These are phyloP conservation scores for Leccinum disarticulatum DNA, from an alignment of 768 basidiomycete genomes.

Conservation along the genomic window DNA sequence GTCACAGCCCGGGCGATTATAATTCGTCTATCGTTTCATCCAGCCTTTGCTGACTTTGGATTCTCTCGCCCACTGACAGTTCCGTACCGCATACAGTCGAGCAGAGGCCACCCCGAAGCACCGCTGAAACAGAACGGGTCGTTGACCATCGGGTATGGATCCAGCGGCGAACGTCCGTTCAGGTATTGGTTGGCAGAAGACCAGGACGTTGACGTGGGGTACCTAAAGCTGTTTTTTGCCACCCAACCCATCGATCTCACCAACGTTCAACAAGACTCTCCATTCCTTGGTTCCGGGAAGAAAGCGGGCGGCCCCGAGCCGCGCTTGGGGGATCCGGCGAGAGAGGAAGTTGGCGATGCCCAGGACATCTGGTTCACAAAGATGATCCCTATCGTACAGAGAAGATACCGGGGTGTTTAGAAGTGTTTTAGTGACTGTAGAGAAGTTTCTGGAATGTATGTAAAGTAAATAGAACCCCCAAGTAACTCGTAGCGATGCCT, in stretches of 20 bases:
- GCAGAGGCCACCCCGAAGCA: neutral
- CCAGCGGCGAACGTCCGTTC: neutral
- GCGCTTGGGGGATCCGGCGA: neutral
- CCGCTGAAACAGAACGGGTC: constrained; percentile 7
- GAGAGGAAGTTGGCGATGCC: constrained; percentile 1
- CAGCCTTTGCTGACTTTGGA: neutral
- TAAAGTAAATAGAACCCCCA: neutral
- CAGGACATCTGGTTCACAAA: constrained; percentile 21
- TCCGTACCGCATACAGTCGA: constrained; percentile 9
- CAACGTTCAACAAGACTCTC: neutral
- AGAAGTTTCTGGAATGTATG: neutral
- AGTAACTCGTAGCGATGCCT: too few relatives aligned
- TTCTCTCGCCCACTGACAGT: neutral
- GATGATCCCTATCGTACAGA: constrained; percentile 19
- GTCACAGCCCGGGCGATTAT: neutral
- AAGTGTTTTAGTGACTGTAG: neutral
- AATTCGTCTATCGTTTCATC: neutral
- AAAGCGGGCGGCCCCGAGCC: neutral
- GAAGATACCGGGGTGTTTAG: neutral
- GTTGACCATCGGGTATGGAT: constrained; percentile 43
- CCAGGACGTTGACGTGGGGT: neutral
- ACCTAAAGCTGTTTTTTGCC: neutral
- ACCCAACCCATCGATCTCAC: neutral
- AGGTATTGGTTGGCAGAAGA: neutral
- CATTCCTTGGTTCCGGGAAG: neutral